Evolutionary conservation across 192 early-diverging fungal genomes (phyloP), one percentile per base, ranked within the genome.

Genomic region (Mortierella hygrophila): DNA sequence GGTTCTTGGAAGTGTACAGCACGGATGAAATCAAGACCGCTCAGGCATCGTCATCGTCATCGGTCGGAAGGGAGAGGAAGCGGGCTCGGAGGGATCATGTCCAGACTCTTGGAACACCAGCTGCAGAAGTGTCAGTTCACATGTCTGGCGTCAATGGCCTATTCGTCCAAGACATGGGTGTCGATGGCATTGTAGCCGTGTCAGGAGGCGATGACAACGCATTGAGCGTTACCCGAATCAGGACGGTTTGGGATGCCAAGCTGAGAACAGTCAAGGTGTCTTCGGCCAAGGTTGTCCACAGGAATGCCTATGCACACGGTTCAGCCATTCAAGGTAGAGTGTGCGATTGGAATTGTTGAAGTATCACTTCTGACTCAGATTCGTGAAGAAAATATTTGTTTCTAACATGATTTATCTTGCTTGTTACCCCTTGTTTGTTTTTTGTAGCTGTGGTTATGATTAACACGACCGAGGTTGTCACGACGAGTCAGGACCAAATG

Each of bases 141-240:
- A 94, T 94, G 89, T 95, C 94, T 10, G 96, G 96, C 21, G 91
- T 97, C n/a, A 97, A 97, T 79, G 89, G 91, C 13, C 49, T 97
- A 49, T 88, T 90, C 68, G 89, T 92, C 2, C 47, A 74, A 29
- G 35, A 78, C 23, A 32, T 82, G 42, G 60, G 15, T 49, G 55
- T 68, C 7, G 78, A 76, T 21, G 76, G 71, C 69, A 78, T 82
- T 40, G 68, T 94, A 54, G 60, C 95, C 5, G 91, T 91, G 8
- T 93, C 91, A n/a, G 96, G 95, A 21, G 96, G 96, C 6, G 96
- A 97, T 68, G 95, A 97, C 81, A 95, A 95, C 83, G 88, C 90
- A 1, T 44, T 96, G 23, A 74, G 84, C 29, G 81, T 83, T 3
- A 74, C 77, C 18, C 68, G 63, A 69, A 26, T 93, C 41, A 47